Conservation (phyloP, 176 grass and related monocot species). For the Echinochloa phyllopogon region DNA sequence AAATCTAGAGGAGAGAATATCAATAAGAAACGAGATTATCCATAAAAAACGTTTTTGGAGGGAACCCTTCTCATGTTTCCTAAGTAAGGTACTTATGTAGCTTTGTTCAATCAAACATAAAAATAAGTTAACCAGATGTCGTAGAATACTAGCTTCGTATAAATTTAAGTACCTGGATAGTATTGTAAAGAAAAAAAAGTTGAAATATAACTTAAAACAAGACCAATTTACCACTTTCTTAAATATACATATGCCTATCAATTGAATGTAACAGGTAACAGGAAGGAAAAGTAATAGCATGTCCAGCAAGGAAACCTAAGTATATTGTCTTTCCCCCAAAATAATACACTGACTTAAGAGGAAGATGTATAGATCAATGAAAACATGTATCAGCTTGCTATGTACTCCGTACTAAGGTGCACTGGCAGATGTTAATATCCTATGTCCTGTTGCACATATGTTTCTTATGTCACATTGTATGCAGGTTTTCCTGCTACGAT, state of each 20-base stretch:
- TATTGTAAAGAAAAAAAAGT: background rate
- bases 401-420: background rate
- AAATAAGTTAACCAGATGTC: background rate
- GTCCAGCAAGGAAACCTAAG: background rate
- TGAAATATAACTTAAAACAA: background rate
- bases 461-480: constrained; percentile 7
- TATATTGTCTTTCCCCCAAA: background rate
- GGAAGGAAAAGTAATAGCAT: constrained; percentile 1
- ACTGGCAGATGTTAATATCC: background rate
- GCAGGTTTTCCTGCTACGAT: background rate
- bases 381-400: background rate
- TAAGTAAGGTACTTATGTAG: background rate
- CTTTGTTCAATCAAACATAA: background rate
- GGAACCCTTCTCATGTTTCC: background rate
- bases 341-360: background rate
- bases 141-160: background rate
- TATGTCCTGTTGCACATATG: background rate
- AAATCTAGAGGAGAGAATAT: constrained; percentile 1
- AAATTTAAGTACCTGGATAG: background rate
- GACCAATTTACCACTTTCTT: background rate
- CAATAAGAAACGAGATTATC: background rate
- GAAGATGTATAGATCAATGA: background rate
- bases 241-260: background rate
- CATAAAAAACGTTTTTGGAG: background rate
- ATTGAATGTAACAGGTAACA: constrained; percentile 18